Percentiles rank a stretch among this genome's conserved stretches.
phyloP scores from a whole-genome alignment of 2,329 filamentous ascomycete species.

The Venturia carpophila region DNA sequence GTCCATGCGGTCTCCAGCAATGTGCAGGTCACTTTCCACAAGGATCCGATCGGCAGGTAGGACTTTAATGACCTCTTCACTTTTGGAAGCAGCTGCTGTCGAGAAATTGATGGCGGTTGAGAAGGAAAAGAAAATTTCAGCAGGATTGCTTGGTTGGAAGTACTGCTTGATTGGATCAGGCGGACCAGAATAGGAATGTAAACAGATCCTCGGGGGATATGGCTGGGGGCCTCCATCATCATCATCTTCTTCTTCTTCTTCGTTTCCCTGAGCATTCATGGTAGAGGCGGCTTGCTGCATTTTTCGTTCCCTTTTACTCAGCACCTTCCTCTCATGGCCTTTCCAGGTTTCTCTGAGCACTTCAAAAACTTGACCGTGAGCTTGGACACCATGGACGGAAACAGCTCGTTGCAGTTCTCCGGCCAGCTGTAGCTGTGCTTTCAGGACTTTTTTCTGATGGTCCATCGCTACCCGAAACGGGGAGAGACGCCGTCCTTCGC shows the following conservation, averaged over 20 bases:
- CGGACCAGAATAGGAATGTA: constrained; percentile 86
- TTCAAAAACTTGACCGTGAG: constrained; percentile 63
- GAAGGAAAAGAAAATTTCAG: constrained; percentile 79
- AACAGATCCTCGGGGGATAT: constrained; percentile 80
- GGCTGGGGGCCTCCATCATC: constrained; percentile 32
- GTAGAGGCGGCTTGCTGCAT: constrained; percentile 20
- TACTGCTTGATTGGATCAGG: constrained; percentile 72
- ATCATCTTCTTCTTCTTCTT: background rate
- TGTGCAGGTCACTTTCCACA: constrained; percentile 84
- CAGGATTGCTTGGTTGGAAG: constrained; percentile 62
- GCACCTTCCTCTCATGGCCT: constrained; percentile 56
- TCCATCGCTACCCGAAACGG: constrained; percentile 58
- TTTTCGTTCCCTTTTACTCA: constrained; percentile 51
- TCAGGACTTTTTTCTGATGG: constrained; percentile 61
- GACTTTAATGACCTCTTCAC: constrained; percentile 58
- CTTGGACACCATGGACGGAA: constrained; percentile 67
- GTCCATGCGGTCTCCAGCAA: constrained; percentile 76
- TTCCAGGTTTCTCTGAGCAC: constrained; percentile 59
- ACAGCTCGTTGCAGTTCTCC: constrained; percentile 58
- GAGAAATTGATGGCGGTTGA: constrained; percentile 74
- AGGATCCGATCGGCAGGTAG: constrained; percentile 73
- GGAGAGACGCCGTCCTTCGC: constrained; percentile 61
- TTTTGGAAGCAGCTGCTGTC: constrained; percentile 41
- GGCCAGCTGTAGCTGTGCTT: constrained; percentile 62
- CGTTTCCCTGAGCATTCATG: background rate